Base-by-base conservation (phyloP, 345 rosid genomes). In the Lumnitzera littorea region DNA sequence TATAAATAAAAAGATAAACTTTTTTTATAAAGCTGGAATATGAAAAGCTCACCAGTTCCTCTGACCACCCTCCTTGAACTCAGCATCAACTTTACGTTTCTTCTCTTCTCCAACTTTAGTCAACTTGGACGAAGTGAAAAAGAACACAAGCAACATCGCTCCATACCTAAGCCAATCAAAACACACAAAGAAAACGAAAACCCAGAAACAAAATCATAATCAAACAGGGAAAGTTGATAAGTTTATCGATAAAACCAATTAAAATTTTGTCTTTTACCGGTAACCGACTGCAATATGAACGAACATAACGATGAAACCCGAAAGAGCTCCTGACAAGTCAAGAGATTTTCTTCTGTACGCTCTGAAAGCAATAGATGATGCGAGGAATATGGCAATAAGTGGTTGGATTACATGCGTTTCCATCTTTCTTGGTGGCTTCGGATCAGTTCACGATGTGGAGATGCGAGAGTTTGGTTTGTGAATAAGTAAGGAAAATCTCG, bases 41-140 rank as follows among this genome's bases (percentile, higher is more conserved):
- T 24, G 24, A 53, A 24, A 52, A 11, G 60, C 48, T 60, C 76
- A 92, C 99, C 97, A 94, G 69, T 92, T 85, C 64, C 99, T 74
- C 72, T 92, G 98, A 2, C 98, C 98, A 6, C 98, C 95, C 68
- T 89, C 91, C 74, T 87, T 94, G 63, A 89, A 94, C 47, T 87
- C 95, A 61, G 81, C 84, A 64, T 87, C 97, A 25, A 89, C 72
- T 23, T 60, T 76, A 58, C 84, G 82, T 82, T 94, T 94, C 80
- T 76, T 89, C 50, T 87, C 96, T 72, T 78, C 85, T 7, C 99
- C 99, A 51, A 90, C 80, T 63, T 87, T 89, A 11, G 99, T 94
- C 53, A 89, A 88, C 86, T 81, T 89, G 25, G 99, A 94, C 0
- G 99, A 94, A 55, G 84, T 66, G 51, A 94, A 73, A 66, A 87